phyloP scores from a whole-genome alignment of 2,329 filamentous ascomycete genomes.

The Pseudogymnoascus sp. region DNA sequence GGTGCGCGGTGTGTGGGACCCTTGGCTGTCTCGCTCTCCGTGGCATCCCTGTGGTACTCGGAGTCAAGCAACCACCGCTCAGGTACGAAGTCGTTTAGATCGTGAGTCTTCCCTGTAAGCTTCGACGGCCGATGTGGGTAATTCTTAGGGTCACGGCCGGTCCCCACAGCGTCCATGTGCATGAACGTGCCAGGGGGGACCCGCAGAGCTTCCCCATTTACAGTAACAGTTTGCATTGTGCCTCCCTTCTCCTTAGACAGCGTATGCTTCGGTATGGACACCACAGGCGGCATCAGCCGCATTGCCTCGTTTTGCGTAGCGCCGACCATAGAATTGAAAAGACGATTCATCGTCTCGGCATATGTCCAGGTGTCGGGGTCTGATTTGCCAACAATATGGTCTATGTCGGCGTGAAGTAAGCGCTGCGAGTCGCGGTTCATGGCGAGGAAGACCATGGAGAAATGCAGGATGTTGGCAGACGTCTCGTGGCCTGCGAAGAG shows the following conservation, averaged over 20 bases:
- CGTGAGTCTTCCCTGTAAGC: conserved; percentile 17
- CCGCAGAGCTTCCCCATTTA: conserved; percentile 16
- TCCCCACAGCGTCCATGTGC: conserved; percentile 37
- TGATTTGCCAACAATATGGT: conserved; percentile 23
- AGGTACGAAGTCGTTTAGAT: conserved; percentile 48
- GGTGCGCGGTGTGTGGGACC: neutral
- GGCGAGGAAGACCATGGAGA: conserved; percentile 26
- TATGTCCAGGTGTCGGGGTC: conserved; percentile 19
- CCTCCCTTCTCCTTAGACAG: conserved; percentile 22
- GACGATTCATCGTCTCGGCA: conserved; percentile 18
- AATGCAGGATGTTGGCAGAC: conserved; percentile 28
- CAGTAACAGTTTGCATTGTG: conserved; percentile 14
- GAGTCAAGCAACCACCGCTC: conserved; percentile 45
- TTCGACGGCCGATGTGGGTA: conserved; percentile 37
- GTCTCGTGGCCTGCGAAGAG: conserved; percentile 31
- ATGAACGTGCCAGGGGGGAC: conserved; percentile 33
- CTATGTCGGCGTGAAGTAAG: conserved; percentile 24
- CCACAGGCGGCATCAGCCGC: conserved; percentile 46
- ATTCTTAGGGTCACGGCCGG: conserved; percentile 49
- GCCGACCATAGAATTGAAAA: conserved; percentile 25
- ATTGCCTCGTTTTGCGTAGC: conserved; percentile 44
- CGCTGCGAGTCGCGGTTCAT: conserved; percentile 16
- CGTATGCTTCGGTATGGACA: conserved; percentile 45
- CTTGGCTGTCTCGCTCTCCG: conserved; percentile 18
- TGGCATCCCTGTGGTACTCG: conserved; percentile 23